phyloP scores from a whole-genome alignment of 2,329 filamentous ascomycete species.

The Graphilbum fragrans region DNA sequence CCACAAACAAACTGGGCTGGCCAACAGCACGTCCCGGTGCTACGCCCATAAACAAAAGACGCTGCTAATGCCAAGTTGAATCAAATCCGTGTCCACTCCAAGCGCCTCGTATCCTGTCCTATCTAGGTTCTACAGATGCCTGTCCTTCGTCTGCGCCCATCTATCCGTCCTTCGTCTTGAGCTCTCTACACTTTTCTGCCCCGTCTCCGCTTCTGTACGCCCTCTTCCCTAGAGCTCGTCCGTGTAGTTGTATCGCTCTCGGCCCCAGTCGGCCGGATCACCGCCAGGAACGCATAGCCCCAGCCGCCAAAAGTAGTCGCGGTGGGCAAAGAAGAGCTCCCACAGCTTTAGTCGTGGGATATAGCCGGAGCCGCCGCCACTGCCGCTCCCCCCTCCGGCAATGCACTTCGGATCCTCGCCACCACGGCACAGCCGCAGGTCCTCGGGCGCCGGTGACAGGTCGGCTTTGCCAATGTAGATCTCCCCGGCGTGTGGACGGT shows the following conservation, averaged over 20 bases:
- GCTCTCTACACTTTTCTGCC: too few relatives aligned
- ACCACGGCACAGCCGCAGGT: constrained; percentile 62
- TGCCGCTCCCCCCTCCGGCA: constrained; percentile 37
- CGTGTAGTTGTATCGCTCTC: constrained; percentile 31
- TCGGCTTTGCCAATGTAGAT: constrained; percentile 66
- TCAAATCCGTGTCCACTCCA: too few relatives aligned
- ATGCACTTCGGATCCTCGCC: constrained; percentile 63
- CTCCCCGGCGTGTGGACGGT: constrained; percentile 73
- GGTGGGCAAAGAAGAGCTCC: constrained; percentile 84
- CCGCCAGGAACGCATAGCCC: constrained; percentile 81
- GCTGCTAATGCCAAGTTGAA: too few relatives aligned
- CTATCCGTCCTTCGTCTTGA: too few relatives aligned
- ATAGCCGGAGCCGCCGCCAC: neutral
- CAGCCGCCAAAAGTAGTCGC: constrained; percentile 93
- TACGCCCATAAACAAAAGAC: too few relatives aligned
- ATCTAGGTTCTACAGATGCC: too few relatives aligned
- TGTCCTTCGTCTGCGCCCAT: too few relatives aligned
- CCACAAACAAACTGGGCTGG: too few relatives aligned
- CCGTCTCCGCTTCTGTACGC: neutral
- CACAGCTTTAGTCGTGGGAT: constrained; percentile 64
- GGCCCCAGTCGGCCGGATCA: constrained; percentile 55
- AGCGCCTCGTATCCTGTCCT: too few relatives aligned
- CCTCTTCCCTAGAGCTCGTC: constrained; percentile 6
- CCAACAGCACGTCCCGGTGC: too few relatives aligned
- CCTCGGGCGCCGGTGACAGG: constrained; percentile 54